A percentile compares a stretch with the other conserved stretches of the same genome.
Evolutionary conservation across 257 asterid genomes (phyloP).

Genomic region (Fraxinus anomala): DNA sequence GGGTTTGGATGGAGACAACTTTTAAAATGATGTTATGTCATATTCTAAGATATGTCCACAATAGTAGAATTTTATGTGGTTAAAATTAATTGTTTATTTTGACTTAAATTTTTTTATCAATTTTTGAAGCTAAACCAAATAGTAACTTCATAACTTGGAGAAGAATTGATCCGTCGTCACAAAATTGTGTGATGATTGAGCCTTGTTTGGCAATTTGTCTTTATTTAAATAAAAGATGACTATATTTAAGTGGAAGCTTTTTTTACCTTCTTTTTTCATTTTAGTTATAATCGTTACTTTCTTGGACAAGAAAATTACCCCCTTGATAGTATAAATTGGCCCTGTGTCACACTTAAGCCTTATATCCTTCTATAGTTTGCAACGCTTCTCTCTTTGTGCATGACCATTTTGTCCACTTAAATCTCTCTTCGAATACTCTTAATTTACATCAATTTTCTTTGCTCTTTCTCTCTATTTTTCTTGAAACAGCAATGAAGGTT

Average conservation of each 20-base stretch:
- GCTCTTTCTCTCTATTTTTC: no score
- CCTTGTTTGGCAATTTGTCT: background rate
- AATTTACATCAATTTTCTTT: background rate
- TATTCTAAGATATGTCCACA: no score
- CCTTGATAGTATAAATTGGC: slow-evolving; percentile 5
- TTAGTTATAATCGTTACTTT: background rate
- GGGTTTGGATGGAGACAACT: no score
- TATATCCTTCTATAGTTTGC: background rate
- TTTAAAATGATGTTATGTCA: no score
- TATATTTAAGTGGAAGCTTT: background rate
- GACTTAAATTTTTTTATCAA: no score
- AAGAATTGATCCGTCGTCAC: no score
- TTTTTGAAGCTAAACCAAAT: no score
- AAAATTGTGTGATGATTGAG: background rate
- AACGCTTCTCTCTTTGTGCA: background rate
- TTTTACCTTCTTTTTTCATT: background rate
- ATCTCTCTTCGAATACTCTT: background rate
- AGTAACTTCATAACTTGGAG: no score
- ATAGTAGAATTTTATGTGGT: no score
- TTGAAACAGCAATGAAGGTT: slow-evolving; percentile 3
- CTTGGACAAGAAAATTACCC: slow-evolving; percentile 1
- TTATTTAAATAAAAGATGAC: background rate
- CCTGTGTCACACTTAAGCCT: background rate
- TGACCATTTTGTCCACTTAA: background rate
- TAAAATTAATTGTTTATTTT: no score